These are phyloP conservation scores for Candida krabiensis DNA, from an alignment of 805 yeast genomes.

Conservation along the genomic window DNA sequence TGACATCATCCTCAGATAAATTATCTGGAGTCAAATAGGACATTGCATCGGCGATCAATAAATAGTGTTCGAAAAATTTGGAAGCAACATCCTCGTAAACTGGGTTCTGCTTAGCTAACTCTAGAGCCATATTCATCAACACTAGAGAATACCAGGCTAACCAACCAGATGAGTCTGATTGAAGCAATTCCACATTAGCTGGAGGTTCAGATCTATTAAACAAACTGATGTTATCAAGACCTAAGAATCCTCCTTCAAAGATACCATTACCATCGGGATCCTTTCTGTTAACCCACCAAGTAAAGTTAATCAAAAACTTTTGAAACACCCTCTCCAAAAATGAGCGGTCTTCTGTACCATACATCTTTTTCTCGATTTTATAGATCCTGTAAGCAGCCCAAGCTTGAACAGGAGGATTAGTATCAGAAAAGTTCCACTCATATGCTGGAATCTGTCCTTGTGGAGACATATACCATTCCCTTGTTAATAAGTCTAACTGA, in stretches of 20 bases:
- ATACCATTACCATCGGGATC: slow-evolving; percentile 84
- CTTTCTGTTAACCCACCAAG: slow-evolving; percentile 97
- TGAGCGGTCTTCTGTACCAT: slow-evolving; percentile 75
- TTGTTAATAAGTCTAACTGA: slow-evolving; percentile 78
- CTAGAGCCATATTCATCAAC: slow-evolving; percentile 90
- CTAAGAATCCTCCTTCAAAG: slow-evolving; percentile 92
- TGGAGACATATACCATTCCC: slow-evolving; percentile 98
- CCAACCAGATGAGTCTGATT: slow-evolving; percentile 97
- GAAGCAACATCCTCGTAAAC: slow-evolving; percentile 93
- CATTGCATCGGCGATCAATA: slow-evolving; percentile 93
- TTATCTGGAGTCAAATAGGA: slow-evolving; percentile 51
- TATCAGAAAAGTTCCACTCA: slow-evolving; percentile 94
- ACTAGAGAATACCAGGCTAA: slow-evolving; percentile 90
- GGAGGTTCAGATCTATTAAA: slow-evolving; percentile 95
- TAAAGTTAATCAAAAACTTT: slow-evolving; percentile 81
- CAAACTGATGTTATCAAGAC: slow-evolving; percentile 88
- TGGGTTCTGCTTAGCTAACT: slow-evolving; percentile 78
- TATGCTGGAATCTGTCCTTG: slow-evolving; percentile 97
- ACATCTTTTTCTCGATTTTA: slow-evolving; percentile 83
- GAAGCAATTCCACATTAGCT: slow-evolving; percentile 86
- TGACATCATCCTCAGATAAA: slow-evolving; percentile 31
- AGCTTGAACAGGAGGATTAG: slow-evolving; percentile 97
- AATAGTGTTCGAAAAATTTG: slow-evolving; percentile 89
- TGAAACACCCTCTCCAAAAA: slow-evolving; percentile 93
- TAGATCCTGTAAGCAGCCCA: slow-evolving; percentile 90